phyloP scores from a whole-genome alignment of 2,329 filamentous ascomycete genomes.

The Bipolaris cookei region DNA sequence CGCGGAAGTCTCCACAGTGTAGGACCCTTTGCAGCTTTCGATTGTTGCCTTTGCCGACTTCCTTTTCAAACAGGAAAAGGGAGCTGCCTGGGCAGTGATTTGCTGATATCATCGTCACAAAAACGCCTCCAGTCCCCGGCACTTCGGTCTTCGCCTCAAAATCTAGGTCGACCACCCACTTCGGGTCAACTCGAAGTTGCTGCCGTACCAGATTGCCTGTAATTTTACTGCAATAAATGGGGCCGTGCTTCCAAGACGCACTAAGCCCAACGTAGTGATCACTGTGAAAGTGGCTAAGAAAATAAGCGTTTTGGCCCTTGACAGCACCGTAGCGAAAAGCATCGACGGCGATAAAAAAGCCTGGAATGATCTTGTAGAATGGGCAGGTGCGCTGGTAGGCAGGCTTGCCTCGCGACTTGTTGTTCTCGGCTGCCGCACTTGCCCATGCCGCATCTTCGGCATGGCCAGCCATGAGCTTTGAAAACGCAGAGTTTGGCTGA shows the following conservation, averaged over 20 bases:
- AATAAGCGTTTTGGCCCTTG: slow-evolving; percentile 90
- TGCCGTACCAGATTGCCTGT: slow-evolving; percentile 88
- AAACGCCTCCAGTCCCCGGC: slow-evolving; percentile 79
- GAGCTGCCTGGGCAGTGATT: slow-evolving; percentile 98
- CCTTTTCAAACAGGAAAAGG: slow-evolving; percentile 89
- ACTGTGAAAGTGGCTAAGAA: slow-evolving; percentile 96
- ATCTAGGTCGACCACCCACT: slow-evolving; percentile 83
- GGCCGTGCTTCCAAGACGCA: slow-evolving; percentile 86
- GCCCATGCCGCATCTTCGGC: slow-evolving; percentile 92
- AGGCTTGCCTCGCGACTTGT: slow-evolving; percentile 79
- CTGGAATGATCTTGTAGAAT: slow-evolving; percentile 98
- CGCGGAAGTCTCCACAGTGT: slow-evolving; percentile 95
- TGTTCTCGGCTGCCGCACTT: slow-evolving; percentile 79
- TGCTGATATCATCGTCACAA: slow-evolving; percentile 91
- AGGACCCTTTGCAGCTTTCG: slow-evolving; percentile 76
- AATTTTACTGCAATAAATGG: slow-evolving; percentile 94
- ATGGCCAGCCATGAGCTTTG: slow-evolving; percentile 89
- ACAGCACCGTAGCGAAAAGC: slow-evolving; percentile 95
- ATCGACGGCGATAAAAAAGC: slow-evolving; percentile 91
- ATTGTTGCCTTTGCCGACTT: slow-evolving; percentile 64
- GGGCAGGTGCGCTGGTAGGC: slow-evolving; percentile 91
- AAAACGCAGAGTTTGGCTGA: slow-evolving; percentile 73
- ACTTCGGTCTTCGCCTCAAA: slow-evolving; percentile 83
- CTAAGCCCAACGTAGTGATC: slow-evolving; percentile 96
- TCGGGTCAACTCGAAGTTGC: slow-evolving; percentile 82